These are phyloP conservation scores for Aspergillus coremiiformis DNA, from an alignment of 495 filamentous ascomycete species.

Conservation along the genomic window DNA sequence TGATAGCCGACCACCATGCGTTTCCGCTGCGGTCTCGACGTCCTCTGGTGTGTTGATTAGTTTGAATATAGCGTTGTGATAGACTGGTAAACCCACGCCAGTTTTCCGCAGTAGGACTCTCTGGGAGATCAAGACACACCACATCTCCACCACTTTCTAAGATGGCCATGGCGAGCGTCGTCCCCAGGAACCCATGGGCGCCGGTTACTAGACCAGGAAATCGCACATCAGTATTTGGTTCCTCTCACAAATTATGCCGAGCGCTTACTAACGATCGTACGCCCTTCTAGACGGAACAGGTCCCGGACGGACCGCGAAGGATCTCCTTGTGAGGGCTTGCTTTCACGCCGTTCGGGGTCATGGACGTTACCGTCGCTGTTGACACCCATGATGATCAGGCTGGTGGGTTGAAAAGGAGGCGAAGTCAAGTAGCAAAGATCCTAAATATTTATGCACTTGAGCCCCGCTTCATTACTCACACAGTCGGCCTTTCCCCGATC, in stretches of 20 bases:
- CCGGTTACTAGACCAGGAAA: not conserved
- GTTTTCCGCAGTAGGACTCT: slow-evolving; percentile 12
- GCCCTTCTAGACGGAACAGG: not conserved
- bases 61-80: not conserved
- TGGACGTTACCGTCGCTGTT: not conserved
- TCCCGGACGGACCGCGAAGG: not conserved
- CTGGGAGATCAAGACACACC: slow-evolving; percentile 46
- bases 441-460: no score
- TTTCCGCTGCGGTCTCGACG: not conserved
- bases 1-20: not conserved
- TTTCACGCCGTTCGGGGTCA: not conserved
- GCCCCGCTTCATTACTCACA: no score
- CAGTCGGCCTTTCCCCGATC: no score
- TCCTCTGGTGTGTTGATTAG: not conserved
- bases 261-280: not conserved
- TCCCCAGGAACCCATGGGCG: slow-evolving; percentile 20
- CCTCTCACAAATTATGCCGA: not conserved
- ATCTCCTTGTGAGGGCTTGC: not conserved
- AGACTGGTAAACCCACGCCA: slow-evolving; percentile 18
- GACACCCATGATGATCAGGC: not conserved
- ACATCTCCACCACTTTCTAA: slow-evolving; percentile 38
- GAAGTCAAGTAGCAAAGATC: no score
- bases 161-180: slow-evolving; percentile 38
- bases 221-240: not conserved
- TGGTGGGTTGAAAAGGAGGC: no score